Base-by-base conservation (phyloP, 495 filamentous ascomycete genomes). In the Aspergillus sclerotiicarbonarius region DNA sequence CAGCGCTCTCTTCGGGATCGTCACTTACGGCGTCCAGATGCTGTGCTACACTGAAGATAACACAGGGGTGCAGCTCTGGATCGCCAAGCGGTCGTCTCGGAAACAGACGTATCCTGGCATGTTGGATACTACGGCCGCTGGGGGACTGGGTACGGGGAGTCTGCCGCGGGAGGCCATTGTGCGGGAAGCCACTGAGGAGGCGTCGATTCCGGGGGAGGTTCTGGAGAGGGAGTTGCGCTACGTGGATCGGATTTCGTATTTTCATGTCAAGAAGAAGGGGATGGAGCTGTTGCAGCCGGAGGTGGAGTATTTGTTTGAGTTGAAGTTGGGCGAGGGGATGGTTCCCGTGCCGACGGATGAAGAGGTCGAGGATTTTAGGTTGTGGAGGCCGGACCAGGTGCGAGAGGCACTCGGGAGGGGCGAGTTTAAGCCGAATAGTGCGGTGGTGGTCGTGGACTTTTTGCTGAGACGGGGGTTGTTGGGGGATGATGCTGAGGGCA, bases 71-170 rank as follows among this genome's bases (percentile, higher is more conserved):
- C 74, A 70, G 31, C 60, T 84, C 41, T 87, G 84, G 83, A 73
- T 86, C 19, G 69, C 76, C 3, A 64, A 76, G 6, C 71, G 84
- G 5, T 67, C 76, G 15, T 53, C 62, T 10, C 65, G 71, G 18
- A 71, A 81, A 45, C 74, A 74, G 45, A 82, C 78, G 0, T 84
- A 76, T 51, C 80, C 82, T 1, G 70, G 72, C 6, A 75, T 75
- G 73, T 75, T 87, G 6, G 83, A 86, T 64, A 72, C 62, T 2
- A 78, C 82, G 0, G 84, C 85, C 0, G 84, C 79, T 6, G 83
- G 83, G 8, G 81, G 10, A n/a, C 65, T 86, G 4, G 64, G 65
- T 12, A 62, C 74, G 1, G 74, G 71, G 0, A 65, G 73, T 29
- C 61, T 59, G 1, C 79, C 83, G 1, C 63, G 77, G 15, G 74